Evolutionary conservation across 352 stramenopile genomes (phyloP).

Genomic region (Pelagophyceae sp.): DNA sequence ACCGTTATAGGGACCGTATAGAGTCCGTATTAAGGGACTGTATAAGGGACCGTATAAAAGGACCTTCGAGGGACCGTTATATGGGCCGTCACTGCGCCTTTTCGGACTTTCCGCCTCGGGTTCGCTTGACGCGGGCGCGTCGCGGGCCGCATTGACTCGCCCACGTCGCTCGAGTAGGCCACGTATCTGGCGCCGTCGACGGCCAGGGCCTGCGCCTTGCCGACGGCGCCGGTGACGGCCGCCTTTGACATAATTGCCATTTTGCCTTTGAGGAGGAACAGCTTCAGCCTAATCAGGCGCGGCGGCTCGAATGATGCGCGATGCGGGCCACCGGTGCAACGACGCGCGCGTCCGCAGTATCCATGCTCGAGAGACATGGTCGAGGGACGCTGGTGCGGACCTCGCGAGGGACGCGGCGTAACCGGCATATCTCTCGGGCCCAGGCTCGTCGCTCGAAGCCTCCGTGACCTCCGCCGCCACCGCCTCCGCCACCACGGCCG

Average conservation of each 20-base stretch:
- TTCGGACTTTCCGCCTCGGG: no score
- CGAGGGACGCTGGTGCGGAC: background rate
- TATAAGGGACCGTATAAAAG: no score
- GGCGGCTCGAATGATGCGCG: no score
- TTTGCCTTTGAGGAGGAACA: background rate
- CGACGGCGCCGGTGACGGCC: background rate
- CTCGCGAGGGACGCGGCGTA: conserved; percentile 9
- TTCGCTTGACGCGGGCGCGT: no score
- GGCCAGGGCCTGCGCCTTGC: background rate
- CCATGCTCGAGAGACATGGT: background rate
- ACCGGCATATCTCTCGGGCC: background rate
- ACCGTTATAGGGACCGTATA: no score
- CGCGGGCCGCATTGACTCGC: conserved; percentile 26
- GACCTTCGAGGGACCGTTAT: no score
- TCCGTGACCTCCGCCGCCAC: background rate
- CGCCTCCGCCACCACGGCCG: no score
- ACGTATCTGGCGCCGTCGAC: conserved; percentile 25
- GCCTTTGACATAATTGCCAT: no score
- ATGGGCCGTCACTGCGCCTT: no score
- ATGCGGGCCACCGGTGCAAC: no score
- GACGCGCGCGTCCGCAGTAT: no score
- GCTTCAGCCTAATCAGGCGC: background rate
- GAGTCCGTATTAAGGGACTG: no score
- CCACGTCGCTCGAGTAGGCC: conserved; percentile 27
- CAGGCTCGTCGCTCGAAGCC: background rate